phyloP scores from a whole-genome alignment of 176 grass and related monocot genomes.

The Typha latifolia region DNA sequence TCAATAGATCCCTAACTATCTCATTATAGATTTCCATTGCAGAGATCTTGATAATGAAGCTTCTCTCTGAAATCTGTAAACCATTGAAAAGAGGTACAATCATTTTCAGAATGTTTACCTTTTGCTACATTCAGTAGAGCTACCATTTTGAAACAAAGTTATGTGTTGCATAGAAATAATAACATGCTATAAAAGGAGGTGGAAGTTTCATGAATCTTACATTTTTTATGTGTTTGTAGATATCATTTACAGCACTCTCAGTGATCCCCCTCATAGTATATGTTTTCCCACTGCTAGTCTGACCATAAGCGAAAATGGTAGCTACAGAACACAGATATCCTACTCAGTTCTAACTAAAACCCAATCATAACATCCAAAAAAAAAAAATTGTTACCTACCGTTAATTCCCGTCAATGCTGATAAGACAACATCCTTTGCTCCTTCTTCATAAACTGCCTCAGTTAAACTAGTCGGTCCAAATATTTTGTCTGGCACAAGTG shows the following conservation, averaged over 20 bases:
- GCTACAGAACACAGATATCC: slow-evolving; percentile 20
- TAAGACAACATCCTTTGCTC: slow-evolving; percentile 53
- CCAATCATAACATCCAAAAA: neutral
- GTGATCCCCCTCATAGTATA: slow-evolving; percentile 91
- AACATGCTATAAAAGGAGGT: neutral
- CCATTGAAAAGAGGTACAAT: neutral
- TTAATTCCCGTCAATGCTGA: slow-evolving; percentile 53
- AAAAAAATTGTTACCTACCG: slow-evolving; percentile 19
- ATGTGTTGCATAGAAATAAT: neutral
- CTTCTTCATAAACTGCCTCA: slow-evolving; percentile 73
- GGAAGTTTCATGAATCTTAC: slow-evolving; percentile 16
- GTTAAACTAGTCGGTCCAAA: slow-evolving; percentile 35
- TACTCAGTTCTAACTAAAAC: neutral
- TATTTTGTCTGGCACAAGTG: slow-evolving; percentile 29
- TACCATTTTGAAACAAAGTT: neutral
- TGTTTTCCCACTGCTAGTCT: slow-evolving; percentile 98
- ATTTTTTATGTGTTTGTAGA: slow-evolving; percentile 45
- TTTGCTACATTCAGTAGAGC: neutral
- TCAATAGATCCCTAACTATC: slow-evolving; percentile 86
- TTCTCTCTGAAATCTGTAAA: slow-evolving; percentile 64
- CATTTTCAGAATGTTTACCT: too few relatives aligned
- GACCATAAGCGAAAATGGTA: slow-evolving; percentile 89
- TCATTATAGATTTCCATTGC: slow-evolving; percentile 96
- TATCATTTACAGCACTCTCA: slow-evolving; percentile 77
- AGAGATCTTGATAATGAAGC: slow-evolving; percentile 45